Base-by-base conservation (phyloP, 2,329 filamentous ascomycete species). In the Cytospora piceae region DNA sequence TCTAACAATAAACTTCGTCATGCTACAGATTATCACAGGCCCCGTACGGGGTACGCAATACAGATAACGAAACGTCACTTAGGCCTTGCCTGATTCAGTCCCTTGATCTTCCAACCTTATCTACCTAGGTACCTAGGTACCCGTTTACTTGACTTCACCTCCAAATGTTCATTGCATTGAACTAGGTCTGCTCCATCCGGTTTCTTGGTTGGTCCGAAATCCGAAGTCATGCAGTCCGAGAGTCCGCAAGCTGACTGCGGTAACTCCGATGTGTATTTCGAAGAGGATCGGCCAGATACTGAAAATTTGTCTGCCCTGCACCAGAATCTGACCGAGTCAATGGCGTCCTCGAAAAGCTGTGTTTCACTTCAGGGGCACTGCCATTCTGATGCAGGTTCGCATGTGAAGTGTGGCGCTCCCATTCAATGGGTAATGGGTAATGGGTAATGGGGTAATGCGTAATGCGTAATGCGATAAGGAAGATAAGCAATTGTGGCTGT, bases 351-450 rank as follows among this genome's bases (percentile, higher is more conserved):
- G 37, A 39, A 39, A 39, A 14, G 8, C 0, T 46, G 7, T n/a
- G 8, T 46, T 9, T 46, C 39, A 20, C n/a, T 22, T 11, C 42
- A 46, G 42, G 42, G 42, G 42, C 42, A 46, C 20, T 15, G n/a
- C 42, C 20, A 22, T n/a, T 46, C 8, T 9, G 42, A 46, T 46
- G 42, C 42, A 46, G 42, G 39, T 42, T 63, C 61, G 39, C 61
- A 63, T 63, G 61, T 63, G 61, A 57, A 52, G 17, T 52, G 53
- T 63, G 53, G 61, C 53, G 29, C 27, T 15, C 57, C 29, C n/a
- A n/a, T n/a, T n/a, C n/a, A n/a, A n/a, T n/a, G n/a, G n/a, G 34
- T 63, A 37, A n/a, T 51, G 27, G 34, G 14, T 37, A 42, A 14
- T 8, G 32, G 22, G 34, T 63, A 37, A n/a, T 51, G 27, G n/a